A percentile compares a stretch with the other conserved stretches of the same genome.
Conservation (phyloP, 768 basidiomycete genomes). For the Sporobolomyces phaffii region DNA sequence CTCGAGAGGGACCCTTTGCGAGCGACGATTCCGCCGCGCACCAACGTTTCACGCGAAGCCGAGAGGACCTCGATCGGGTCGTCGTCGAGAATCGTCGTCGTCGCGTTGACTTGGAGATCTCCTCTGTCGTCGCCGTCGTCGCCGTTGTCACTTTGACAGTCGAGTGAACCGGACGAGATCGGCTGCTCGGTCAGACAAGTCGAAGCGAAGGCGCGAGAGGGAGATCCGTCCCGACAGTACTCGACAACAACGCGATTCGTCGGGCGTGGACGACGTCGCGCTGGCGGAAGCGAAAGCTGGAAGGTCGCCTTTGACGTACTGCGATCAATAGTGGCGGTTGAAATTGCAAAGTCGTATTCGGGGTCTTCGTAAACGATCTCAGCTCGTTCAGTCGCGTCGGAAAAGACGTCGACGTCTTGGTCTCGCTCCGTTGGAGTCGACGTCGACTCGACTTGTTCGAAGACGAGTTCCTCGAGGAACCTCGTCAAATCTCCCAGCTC, state of each 20-base stretch:
- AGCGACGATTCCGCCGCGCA: background rate
- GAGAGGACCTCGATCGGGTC: background rate
- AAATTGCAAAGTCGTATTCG: background rate
- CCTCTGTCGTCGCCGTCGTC: background rate
- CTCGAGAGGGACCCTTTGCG: background rate
- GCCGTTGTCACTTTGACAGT: background rate
- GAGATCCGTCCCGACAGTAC: no score
- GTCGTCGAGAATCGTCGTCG: background rate
- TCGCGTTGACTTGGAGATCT: background rate
- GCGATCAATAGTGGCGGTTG: no score
- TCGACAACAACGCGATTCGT: no score
- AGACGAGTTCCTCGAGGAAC: constrained; percentile 1
- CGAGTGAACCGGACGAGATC: no score
- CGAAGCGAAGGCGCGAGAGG: no score
- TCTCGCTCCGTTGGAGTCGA: no score
- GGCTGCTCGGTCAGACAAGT: background rate
- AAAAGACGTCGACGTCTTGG: background rate
- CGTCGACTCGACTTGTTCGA: background rate
- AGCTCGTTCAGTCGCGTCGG: background rate
- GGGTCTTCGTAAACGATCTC: background rate
- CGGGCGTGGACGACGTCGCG: background rate
- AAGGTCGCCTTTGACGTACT: background rate
- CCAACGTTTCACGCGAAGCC: background rate
- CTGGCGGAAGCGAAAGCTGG: background rate
- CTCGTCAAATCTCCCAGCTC: constrained; percentile 3